Conservation (phyloP, 2,329 filamentous ascomycete genomes). For the Trichophyton mentagrophytes region DNA sequence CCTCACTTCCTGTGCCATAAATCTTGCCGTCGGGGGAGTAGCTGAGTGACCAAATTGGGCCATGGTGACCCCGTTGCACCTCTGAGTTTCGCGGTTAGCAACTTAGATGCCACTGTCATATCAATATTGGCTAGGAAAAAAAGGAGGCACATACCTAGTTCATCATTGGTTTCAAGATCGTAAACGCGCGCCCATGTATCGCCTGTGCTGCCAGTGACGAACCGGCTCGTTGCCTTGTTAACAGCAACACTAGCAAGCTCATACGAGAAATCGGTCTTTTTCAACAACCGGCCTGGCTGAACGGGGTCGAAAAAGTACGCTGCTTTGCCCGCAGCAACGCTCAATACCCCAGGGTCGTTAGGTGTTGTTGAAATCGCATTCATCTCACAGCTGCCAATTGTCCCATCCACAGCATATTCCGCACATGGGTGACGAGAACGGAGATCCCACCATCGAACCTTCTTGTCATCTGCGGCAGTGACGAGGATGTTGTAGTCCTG, state of each 20-base stretch:
- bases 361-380: constrained; percentile 52
- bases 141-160: constrained; percentile 47
- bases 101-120: constrained; percentile 3
- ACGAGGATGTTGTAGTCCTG: constrained; percentile 76
- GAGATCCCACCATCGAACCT: constrained; percentile 87
- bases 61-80: constrained; percentile 91
- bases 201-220: constrained; percentile 79
- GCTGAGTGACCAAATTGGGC: constrained; percentile 88
- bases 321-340: constrained; percentile 85
- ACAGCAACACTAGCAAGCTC: constrained; percentile 85
- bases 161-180: constrained; percentile 68
- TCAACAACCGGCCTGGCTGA: constrained; percentile 57
- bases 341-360: constrained; percentile 59
- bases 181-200: constrained; percentile 97
- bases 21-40: constrained; percentile 93
- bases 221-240: constrained; percentile 65
- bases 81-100: constrained; percentile 40
- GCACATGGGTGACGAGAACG: constrained; percentile 61
- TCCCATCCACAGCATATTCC: constrained; percentile 65
- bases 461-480: constrained; percentile 82
- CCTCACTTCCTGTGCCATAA: constrained; percentile 91
- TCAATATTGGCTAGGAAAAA: not conserved
- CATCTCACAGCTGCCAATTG: constrained; percentile 86
- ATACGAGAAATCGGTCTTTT: constrained; percentile 65
- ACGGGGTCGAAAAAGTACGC: constrained; percentile 82